Percentiles rank a stretch among this genome's conserved stretches.
Conservation (phyloP, 2,329 filamentous ascomycete genomes). For the Paradendryphiella salina region DNA sequence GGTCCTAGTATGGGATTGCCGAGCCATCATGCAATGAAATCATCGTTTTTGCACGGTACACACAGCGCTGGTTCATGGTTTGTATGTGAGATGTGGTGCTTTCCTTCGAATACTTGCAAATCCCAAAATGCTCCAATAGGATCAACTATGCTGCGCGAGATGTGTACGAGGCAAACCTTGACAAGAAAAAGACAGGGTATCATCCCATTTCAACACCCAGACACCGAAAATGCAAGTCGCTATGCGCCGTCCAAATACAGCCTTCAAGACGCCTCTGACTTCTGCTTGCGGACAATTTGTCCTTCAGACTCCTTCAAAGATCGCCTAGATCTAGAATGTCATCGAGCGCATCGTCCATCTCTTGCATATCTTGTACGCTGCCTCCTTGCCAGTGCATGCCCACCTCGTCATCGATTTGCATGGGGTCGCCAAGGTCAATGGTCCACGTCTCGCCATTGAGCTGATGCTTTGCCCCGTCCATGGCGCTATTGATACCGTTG, state of each 20-base stretch:
- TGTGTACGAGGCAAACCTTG: background rate
- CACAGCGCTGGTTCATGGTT: no score
- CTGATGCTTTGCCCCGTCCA: slow-evolving; percentile 11
- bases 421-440: slow-evolving; percentile 31
- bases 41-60: background rate
- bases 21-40: slow-evolving; percentile 58
- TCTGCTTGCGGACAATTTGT: no score
- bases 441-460: slow-evolving; percentile 16
- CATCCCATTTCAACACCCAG: slow-evolving; percentile 15
- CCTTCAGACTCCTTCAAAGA: slow-evolving; percentile 4
- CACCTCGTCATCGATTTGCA: slow-evolving; percentile 34
- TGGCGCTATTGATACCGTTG: slow-evolving; percentile 17
- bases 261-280: background rate
- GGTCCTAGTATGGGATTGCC: slow-evolving; percentile 89
- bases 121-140: no score
- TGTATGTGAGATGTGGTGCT: no score
- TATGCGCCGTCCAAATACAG: slow-evolving; percentile 6
- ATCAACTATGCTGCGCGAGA: no score
- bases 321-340: slow-evolving; percentile 42
- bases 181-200: slow-evolving; percentile 21
- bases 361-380: slow-evolving; percentile 33
- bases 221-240: slow-evolving; percentile 11
- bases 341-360: slow-evolving; percentile 46
- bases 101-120: no score
- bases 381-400: slow-evolving; percentile 48